Conservation (phyloP, 2,329 filamentous ascomycete genomes). For the Colletotrichum tofieldiae region DNA sequence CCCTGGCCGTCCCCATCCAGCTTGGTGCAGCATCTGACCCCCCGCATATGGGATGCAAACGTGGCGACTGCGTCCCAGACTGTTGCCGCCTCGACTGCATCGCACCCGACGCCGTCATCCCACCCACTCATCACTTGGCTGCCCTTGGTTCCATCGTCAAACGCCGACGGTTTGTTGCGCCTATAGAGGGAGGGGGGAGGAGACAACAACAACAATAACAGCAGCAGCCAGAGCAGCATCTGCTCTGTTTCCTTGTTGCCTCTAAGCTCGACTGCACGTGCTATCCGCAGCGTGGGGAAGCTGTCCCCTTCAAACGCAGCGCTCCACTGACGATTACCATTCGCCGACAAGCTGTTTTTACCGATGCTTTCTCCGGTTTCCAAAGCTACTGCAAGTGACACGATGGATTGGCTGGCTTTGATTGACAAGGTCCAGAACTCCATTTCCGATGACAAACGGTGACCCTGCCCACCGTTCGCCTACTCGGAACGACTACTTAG, state of each 20-base stretch:
- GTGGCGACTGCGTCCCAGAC: not conserved
- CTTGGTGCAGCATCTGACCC: too few species aligned
- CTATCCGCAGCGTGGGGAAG: not conserved
- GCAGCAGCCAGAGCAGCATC: not conserved
- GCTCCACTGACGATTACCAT: not conserved
- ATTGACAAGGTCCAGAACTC: not conserved
- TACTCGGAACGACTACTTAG: slow-evolving; percentile 31
- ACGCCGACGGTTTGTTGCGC: too few species aligned
- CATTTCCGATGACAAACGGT: slow-evolving; percentile 28
- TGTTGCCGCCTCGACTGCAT: not conserved
- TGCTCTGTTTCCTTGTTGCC: not conserved
- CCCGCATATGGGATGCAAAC: not conserved
- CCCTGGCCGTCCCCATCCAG: not conserved
- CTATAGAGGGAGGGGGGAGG: not conserved
- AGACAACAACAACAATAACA: not conserved
- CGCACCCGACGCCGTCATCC: slow-evolving; percentile 1
- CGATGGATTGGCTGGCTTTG: slow-evolving; percentile 4
- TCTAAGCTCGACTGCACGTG: not conserved
- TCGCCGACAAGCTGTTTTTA: not conserved
- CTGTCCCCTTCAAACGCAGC: not conserved
- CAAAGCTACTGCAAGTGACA: slow-evolving; percentile 14
- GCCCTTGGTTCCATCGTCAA: not conserved
- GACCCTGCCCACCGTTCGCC: slow-evolving; percentile 9
- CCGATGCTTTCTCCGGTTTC: not conserved
- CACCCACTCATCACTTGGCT: not conserved